phyloP scores from a whole-genome alignment of 139 green algal species.

The Choricystis sp. region DNA sequence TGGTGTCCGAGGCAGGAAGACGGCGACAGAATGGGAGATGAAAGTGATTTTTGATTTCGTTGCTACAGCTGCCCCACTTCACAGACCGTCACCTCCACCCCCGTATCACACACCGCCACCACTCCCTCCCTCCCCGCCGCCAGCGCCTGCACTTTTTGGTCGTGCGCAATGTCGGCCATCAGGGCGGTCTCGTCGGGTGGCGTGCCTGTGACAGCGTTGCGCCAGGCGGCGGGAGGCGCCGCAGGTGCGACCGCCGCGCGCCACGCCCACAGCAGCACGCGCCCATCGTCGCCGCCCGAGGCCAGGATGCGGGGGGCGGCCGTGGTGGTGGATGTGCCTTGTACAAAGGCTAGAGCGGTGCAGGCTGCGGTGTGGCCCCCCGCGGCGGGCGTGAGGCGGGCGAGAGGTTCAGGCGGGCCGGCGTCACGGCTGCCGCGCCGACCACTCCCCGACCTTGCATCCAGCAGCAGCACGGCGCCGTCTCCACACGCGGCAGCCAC shows the following conservation, averaged over 20 bases:
- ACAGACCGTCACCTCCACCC: background rate
- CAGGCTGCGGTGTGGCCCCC: background rate
- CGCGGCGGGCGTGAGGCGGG: no score
- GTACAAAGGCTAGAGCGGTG: background rate
- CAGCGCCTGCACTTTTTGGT: background rate
- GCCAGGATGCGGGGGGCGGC: background rate
- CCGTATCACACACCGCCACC: background rate
- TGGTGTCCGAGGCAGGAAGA: no score
- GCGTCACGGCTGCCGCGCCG: background rate
- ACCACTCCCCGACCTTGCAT: background rate
- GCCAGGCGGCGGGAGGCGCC: background rate
- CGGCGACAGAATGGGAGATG: no score
- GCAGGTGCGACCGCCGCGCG: background rate
- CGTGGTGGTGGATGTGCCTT: background rate
- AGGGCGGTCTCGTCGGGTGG: no score
- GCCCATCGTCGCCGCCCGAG: background rate
- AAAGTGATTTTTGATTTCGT: no score
- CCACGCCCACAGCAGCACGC: background rate
- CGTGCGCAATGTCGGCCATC: background rate
- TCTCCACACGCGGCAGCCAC: background rate
- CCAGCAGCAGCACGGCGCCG: background rate
- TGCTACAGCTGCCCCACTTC: no score
- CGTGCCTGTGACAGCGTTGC: background rate
- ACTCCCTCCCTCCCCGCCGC: background rate
- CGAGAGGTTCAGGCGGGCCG: background rate